Conservation (phyloP, 2,329 filamentous ascomycete genomes). For the Lomentospora prolificans region DNA sequence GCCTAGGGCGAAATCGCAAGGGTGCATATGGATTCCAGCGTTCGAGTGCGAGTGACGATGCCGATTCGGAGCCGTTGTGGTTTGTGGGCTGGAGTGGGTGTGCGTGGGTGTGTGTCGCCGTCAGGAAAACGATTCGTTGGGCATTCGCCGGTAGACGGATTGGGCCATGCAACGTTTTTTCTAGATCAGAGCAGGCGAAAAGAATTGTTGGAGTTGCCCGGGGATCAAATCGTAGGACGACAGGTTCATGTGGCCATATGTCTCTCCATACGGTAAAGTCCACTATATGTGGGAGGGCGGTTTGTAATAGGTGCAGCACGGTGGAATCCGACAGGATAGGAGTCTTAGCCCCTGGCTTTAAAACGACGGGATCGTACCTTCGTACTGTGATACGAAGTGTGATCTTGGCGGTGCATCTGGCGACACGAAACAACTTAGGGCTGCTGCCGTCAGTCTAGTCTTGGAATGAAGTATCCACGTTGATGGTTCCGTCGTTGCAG, state of each 20-base stretch:
- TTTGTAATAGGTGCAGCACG: background rate
- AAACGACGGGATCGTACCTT: background rate
- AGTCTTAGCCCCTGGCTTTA: background rate
- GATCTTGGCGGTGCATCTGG: no score
- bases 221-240: background rate
- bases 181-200: background rate
- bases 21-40: background rate
- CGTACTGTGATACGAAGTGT: no score
- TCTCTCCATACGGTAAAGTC: background rate
- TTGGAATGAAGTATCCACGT: no score
- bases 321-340: background rate
- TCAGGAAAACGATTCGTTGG: background rate
- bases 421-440: no score
- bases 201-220: background rate
- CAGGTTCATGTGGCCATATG: background rate
- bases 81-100: background rate
- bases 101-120: background rate
- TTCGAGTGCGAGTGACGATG: background rate
- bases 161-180: background rate
- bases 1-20: background rate
- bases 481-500: no score
- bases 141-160: background rate
- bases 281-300: background rate
- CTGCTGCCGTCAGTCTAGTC: no score
- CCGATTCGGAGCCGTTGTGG: constrained; percentile 1